A percentile compares a stretch with the other conserved stretches of the same genome.
Conservation (phyloP, 2,329 filamentous ascomycete genomes). For the Neonectria ditissima region DNA sequence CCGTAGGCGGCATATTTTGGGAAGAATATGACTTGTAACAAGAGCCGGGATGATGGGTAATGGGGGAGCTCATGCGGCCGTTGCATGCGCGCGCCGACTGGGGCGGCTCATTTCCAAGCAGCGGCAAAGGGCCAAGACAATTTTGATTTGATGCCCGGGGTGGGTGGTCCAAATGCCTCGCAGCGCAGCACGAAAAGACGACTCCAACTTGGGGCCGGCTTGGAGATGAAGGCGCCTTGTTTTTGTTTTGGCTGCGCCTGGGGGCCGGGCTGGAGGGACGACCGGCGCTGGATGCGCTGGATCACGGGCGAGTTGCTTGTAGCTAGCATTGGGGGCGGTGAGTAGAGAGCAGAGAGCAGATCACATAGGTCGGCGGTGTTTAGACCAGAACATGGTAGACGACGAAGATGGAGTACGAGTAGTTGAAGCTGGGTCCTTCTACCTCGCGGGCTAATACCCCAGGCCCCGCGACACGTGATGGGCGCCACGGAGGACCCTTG, state of each 20-base stretch:
- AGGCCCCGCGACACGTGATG: slow-evolving; percentile 15
- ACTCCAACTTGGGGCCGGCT: slow-evolving; percentile 1
- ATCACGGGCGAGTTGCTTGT: not conserved
- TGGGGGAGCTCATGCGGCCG: slow-evolving; percentile 42
- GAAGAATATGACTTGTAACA: slow-evolving; percentile 43
- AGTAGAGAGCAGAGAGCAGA: not conserved
- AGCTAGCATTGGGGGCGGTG: slow-evolving; percentile 16
- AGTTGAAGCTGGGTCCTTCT: slow-evolving; percentile 6
- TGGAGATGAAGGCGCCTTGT: not conserved
- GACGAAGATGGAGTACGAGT: not conserved
- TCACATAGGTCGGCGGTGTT: no score
- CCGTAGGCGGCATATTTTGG: slow-evolving; percentile 27
- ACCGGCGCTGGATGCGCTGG: not conserved
- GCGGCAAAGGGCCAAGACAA: slow-evolving; percentile 20
- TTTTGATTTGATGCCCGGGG: slow-evolving; percentile 11
- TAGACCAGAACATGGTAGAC: no score
- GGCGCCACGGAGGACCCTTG: slow-evolving; percentile 15
- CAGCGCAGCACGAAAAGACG: not conserved
- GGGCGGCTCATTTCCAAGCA: slow-evolving; percentile 36
- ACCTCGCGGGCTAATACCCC: slow-evolving; percentile 4
- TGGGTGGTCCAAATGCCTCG: slow-evolving; percentile 5
- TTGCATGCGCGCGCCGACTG: slow-evolving; percentile 37
- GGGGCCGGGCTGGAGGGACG: not conserved
- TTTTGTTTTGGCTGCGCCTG: not conserved
- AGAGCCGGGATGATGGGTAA: slow-evolving; percentile 32